Evolutionary conservation across 164 flowering plant genomes (phyloP).

Genomic region (Magnolia officinalis): DNA sequence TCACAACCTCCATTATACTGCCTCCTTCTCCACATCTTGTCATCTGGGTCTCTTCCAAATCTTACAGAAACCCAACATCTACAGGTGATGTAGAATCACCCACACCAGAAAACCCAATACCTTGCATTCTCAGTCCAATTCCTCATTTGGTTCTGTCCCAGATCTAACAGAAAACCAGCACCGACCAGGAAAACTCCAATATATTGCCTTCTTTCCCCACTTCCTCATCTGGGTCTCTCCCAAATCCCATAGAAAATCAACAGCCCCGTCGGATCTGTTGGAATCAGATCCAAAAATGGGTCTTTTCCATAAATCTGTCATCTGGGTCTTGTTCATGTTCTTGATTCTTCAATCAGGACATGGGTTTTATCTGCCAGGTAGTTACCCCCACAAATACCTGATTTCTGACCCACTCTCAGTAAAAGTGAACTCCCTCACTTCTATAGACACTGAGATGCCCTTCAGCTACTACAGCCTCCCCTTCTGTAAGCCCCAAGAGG

Average conservation of each 20-base stretch:
- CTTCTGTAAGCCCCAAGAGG: conserved; percentile 61
- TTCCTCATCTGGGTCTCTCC: neutral
- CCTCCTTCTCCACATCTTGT: neutral
- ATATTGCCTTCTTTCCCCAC: neutral
- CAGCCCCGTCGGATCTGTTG: neutral
- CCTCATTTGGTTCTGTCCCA: neutral
- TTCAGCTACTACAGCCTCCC: conserved; percentile 74
- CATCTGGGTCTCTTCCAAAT: neutral
- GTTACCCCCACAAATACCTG: conserved; percentile 70
- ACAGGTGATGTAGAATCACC: neutral
- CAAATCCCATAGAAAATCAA: neutral
- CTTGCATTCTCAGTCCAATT: neutral
- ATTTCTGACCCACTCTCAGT: conserved; percentile 45
- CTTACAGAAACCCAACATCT: neutral
- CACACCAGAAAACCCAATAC: neutral
- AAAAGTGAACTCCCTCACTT: conserved; percentile 79
- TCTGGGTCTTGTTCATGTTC: conserved; percentile 40
- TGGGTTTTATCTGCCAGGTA: conserved; percentile 88
- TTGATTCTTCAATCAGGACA: conserved; percentile 34
- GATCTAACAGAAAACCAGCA: neutral
- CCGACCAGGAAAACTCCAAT: neutral
- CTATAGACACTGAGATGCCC: conserved; percentile 79
- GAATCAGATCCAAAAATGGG: conserved; percentile 29
- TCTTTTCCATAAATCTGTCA: conserved; percentile 21
- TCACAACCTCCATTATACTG: neutral